Evolutionary conservation across 2,329 filamentous ascomycete species (phyloP), one percentile per base, ranked within the genome.

Genomic region (Pochonia chlamydosporia): DNA sequence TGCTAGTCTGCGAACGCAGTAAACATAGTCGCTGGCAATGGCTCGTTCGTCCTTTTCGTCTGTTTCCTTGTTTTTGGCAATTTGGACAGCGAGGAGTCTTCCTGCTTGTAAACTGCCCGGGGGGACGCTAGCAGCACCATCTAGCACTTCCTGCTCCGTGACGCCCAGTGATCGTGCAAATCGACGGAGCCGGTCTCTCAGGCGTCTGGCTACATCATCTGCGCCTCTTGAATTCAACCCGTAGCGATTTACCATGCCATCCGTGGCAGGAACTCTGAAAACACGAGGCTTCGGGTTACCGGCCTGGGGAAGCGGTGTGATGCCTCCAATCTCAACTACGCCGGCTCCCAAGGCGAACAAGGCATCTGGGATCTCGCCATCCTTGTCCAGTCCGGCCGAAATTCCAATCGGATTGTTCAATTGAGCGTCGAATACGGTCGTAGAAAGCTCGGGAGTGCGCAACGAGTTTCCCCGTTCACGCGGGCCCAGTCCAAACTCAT

Each of bases 1-100:
- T 4, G 86, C 93, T 31, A 99, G 72, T 40, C 84, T 78, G 46
- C 86, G 75, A 3, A 96, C 91, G 59, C 92, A 96, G 65, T 87
- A 88, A n/a, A 93, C 87, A 62, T 97, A 96, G 62, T 85, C 81
- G 57, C 85, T 80, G 21, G 79, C 76, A 43, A 97, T 85, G 26
- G 90, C 91, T 36, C 85, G 79, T 50, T 96, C 85, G 61, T 97
- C 89, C 41, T 76, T 75, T 62, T 95, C 91, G 18, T 89, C 82
- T 1, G 93, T 99, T 40, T 81, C 76, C 74, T 96, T 97, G 72
- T 97, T 97, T 81, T 99, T 99, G 44, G 92, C 91, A 36, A 97
- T 82, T 69, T 99, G 93, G 16, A 99, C 90, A 14, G 89, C 85
- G 51, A 99, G 75, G 49, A 96, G 71, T 50, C 85, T 82, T 13